These are phyloP conservation scores for Paraleonurus japonicus DNA, from an alignment of 257 asterid species.

Conservation along the genomic window DNA sequence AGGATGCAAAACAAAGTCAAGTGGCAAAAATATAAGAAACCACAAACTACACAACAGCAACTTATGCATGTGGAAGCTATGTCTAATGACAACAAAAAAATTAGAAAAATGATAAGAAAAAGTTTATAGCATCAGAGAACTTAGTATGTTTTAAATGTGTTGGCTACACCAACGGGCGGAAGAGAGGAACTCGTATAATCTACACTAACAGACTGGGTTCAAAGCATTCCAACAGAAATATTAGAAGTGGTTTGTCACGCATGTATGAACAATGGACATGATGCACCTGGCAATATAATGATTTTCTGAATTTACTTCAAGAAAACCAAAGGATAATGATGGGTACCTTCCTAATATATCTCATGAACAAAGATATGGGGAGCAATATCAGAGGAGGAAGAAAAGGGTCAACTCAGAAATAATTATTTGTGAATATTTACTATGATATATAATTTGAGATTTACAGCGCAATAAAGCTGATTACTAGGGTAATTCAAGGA, in stretches of 20 bases:
- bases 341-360: too few species aligned
- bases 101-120: not conserved
- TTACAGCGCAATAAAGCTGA: too few species aligned
- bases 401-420: too few species aligned
- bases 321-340: not conserved
- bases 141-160: not conserved
- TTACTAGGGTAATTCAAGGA: too few species aligned
- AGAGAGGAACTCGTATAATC: too few species aligned
- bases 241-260: not conserved
- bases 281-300: slow-evolving; percentile 4
- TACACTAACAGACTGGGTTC: too few species aligned
- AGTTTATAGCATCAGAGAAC: slow-evolving; percentile 8
- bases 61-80: not conserved
- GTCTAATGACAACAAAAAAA: slow-evolving; percentile 3
- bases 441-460: too few species aligned
- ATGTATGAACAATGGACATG: slow-evolving; percentile 1
- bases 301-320: slow-evolving; percentile 6
- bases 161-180: too few species aligned
- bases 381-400: too few species aligned
- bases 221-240: too few species aligned
- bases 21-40: slow-evolving; percentile 13
- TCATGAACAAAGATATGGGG: too few species aligned
- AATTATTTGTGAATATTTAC: too few species aligned
- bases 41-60: slow-evolving; percentile 1
- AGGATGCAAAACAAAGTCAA: slow-evolving; percentile 19